These are phyloP conservation scores for Candida albicans DNA, from an alignment of 1,139 yeast species.

Conservation along the genomic window DNA sequence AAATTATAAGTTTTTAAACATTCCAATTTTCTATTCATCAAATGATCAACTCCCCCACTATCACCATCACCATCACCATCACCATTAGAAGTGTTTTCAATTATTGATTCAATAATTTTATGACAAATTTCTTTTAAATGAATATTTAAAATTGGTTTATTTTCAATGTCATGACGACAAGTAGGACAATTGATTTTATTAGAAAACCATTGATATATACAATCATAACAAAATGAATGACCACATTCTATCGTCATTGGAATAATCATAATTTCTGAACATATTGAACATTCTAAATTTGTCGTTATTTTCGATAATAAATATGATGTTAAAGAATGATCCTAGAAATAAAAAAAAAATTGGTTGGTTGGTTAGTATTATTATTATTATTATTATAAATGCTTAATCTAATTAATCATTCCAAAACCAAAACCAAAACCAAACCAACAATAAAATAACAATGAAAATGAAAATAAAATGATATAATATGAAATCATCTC, in stretches of 20 bases:
- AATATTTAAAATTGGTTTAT: slow-evolving; percentile 47
- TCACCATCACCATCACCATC: slow-evolving; percentile 21
- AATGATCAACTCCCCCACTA: slow-evolving; percentile 17
- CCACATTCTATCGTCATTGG: slow-evolving; percentile 47
- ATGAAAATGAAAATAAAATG: no score
- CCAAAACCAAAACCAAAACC: no score
- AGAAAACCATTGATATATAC: slow-evolving; percentile 52
- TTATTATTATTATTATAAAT: no score
- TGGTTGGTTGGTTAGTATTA: not conserved
- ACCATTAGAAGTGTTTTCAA: slow-evolving; percentile 20
- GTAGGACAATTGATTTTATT: slow-evolving; percentile 54
- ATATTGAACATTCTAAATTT: slow-evolving; percentile 41
- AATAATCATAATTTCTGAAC: slow-evolving; percentile 46
- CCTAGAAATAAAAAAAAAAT: slow-evolving; percentile 10
- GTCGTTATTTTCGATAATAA: slow-evolving; percentile 24
- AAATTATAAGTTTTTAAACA: slow-evolving; percentile 29
- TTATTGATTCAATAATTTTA: slow-evolving; percentile 25
- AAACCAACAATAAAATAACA: no score
- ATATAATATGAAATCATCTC: no score
- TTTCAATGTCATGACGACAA: slow-evolving; percentile 46
- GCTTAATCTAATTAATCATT: no score
- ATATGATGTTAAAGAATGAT: slow-evolving; percentile 14
- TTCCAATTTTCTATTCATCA: no score
- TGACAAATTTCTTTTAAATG: slow-evolving; percentile 43
- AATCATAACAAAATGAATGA: slow-evolving; percentile 48